phyloP scores from a whole-genome alignment of 108 stramenopile genomes.

The Nitzschia sp. region DNA sequence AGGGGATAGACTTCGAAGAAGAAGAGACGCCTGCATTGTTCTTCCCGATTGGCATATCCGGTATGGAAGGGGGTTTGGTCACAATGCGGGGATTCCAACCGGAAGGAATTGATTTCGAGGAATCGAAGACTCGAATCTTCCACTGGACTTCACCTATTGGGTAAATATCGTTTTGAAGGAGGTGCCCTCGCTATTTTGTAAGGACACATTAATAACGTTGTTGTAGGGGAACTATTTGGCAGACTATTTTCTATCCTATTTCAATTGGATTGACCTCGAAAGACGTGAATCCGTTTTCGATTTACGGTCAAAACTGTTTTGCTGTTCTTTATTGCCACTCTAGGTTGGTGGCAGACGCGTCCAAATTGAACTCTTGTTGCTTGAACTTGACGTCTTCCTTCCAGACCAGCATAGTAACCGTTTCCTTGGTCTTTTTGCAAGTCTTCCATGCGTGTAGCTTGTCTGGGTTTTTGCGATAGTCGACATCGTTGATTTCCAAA shows the following conservation, averaged over 20 bases:
- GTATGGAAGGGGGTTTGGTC: constrained; percentile 15
- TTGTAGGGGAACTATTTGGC: too few species aligned
- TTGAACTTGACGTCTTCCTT: constrained; percentile 13
- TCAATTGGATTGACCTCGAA: too few species aligned
- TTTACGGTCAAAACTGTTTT: too few species aligned
- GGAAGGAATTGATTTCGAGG: constrained; percentile 22
- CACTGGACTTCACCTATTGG: constrained; percentile 10
- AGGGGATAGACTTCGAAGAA: constrained; percentile 7
- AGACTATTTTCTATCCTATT: too few species aligned
- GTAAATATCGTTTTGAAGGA: too few species aligned
- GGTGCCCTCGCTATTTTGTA: too few species aligned
- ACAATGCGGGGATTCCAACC: constrained; percentile 12
- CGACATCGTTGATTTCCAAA: constrained; percentile 21
- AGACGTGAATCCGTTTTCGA: too few species aligned
- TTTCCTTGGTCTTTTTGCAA: constrained; percentile 21
- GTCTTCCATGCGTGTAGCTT: constrained; percentile 2
- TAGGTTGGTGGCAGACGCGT: constrained; percentile 15
- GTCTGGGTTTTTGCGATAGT: constrained; percentile 9
- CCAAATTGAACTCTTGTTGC: constrained; percentile 26
- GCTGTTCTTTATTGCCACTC: constrained; percentile 28
- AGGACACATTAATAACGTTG: too few species aligned
- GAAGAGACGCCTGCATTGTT: constrained; percentile 10
- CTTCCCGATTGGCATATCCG: constrained; percentile 12
- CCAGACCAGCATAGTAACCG: constrained; percentile 21
- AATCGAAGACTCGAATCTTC: constrained; percentile 16